Conservation (phyloP, 2,329 filamentous ascomycete genomes). For the Beauveria bassiana region DNA sequence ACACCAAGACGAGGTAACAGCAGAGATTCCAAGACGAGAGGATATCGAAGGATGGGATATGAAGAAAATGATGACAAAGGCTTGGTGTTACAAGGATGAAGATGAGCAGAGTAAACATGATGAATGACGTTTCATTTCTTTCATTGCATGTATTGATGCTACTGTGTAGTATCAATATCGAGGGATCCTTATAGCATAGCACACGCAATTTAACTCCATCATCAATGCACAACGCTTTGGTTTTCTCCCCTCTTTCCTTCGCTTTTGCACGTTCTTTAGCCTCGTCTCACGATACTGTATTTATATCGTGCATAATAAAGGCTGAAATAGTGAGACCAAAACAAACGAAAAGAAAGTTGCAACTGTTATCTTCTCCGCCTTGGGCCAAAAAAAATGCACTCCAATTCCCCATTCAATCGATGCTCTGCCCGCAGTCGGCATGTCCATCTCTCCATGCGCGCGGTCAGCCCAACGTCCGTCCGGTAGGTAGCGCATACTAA, state of each 20-base stretch:
- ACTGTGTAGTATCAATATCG: not conserved
- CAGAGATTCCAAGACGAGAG: not conserved
- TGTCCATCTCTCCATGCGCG: not conserved
- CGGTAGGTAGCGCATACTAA: not conserved
- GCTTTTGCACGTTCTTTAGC: too few relatives aligned
- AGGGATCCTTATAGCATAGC: not conserved
- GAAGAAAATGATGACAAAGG: not conserved
- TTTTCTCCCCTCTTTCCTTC: too few relatives aligned
- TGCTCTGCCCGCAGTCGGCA: not conserved
- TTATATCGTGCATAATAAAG: not conserved
- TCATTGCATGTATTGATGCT: not conserved
- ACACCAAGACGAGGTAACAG: too few relatives aligned
- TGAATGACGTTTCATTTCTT: not conserved
- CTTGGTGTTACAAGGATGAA: not conserved
- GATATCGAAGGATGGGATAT: not conserved
- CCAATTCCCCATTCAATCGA: not conserved
- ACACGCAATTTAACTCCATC: too few relatives aligned
- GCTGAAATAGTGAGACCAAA: not conserved
- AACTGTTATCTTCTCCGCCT: not conserved
- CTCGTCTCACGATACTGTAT: too few relatives aligned
- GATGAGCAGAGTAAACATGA: not conserved
- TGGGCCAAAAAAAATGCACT: not conserved
- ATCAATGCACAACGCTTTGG: too few relatives aligned
- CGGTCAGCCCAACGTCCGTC: too few relatives aligned
- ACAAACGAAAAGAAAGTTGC: not conserved